Conservation (phyloP, 257 asterid genomes). For the Solanum okadae region DNA sequence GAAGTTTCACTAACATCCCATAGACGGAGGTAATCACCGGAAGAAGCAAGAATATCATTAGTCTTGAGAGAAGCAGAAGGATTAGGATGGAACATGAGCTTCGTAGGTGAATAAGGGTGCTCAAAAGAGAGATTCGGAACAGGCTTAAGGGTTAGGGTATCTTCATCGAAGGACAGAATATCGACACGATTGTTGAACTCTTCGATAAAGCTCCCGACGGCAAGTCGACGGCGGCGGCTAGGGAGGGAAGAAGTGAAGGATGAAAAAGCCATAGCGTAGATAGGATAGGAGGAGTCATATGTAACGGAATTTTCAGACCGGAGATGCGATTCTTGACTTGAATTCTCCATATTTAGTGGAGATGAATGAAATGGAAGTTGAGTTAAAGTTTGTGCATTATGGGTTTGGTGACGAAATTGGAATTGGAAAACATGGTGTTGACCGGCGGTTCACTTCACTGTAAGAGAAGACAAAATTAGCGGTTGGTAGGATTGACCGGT, state of each 20-base stretch:
- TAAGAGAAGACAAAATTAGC: background rate
- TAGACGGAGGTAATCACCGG: constrained; percentile 89
- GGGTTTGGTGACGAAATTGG: background rate
- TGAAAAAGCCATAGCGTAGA: constrained; percentile 77
- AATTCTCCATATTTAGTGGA: constrained; percentile 26
- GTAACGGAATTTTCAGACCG: constrained; percentile 40
- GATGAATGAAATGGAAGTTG: background rate
- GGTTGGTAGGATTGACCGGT: background rate
- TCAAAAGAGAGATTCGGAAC: constrained; percentile 56
- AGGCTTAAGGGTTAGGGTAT: constrained; percentile 34
- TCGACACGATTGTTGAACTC: constrained; percentile 71
- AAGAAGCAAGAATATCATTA: constrained; percentile 62
- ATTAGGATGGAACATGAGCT: constrained; percentile 68
- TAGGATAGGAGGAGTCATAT: constrained; percentile 45
- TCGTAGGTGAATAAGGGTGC: constrained; percentile 91
- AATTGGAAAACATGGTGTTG: background rate
- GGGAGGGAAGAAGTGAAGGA: constrained; percentile 8
- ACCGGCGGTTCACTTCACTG: background rate
- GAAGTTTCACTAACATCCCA: constrained; percentile 58
- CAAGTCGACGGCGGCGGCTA: constrained; percentile 38
- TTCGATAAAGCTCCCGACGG: constrained; percentile 72
- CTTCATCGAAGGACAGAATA: constrained; percentile 63
- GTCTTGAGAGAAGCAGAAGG: constrained; percentile 23
- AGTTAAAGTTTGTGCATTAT: background rate
- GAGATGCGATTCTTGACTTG: constrained; percentile 34